These are phyloP conservation scores for Lolium rigidum DNA, from an alignment of 176 grass and related monocot species.

Conservation along the genomic window DNA sequence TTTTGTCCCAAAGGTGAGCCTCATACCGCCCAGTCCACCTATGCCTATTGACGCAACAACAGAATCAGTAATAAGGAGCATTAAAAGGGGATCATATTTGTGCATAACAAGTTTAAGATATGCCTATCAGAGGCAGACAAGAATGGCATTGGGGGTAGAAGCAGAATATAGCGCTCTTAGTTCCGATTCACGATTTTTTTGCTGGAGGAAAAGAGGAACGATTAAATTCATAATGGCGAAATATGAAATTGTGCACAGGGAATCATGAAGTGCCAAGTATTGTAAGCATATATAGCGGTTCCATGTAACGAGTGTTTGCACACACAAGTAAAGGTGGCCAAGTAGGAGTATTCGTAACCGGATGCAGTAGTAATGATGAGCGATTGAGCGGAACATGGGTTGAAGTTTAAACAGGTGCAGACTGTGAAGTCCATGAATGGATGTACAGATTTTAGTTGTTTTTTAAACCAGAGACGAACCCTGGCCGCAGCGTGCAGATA, in stretches of 20 bases:
- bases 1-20: conserved; percentile 99
- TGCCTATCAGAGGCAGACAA: background rate
- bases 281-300: background rate
- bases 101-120: conserved; percentile 19
- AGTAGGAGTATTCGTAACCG: background rate
- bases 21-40: conserved; percentile 99
- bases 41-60: conserved; percentile 66
- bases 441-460: background rate
- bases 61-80: background rate
- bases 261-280: background rate
- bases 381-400: background rate
- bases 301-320: background rate
- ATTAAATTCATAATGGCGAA: background rate
- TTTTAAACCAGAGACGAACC: background rate
- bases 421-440: background rate
- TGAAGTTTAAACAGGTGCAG: background rate
- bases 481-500: background rate
- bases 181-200: background rate
- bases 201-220: background rate
- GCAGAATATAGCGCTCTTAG: background rate
- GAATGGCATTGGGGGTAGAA: background rate
- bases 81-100: background rate
- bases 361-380: background rate
- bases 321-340: background rate
- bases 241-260: background rate